Percentiles rank a stretch among this genome's conserved stretches.
phyloP scores from a whole-genome alignment of 2,329 filamentous ascomycete genomes.

The Claviceps lovelessii region DNA sequence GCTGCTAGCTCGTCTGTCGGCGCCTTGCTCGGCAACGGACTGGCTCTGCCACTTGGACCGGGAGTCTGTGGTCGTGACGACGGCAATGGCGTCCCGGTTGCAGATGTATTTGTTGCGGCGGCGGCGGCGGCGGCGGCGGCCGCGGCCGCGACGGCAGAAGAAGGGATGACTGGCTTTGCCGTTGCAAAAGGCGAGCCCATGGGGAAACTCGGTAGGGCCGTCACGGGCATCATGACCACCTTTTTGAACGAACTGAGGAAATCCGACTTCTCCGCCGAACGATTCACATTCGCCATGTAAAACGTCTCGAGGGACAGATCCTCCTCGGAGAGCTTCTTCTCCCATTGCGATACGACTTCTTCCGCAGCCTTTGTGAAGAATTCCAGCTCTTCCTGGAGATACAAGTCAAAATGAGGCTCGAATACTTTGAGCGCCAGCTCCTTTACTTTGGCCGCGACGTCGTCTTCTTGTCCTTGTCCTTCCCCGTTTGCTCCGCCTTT shows the following conservation, averaged over 20 bases:
- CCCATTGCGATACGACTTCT: conserved; percentile 68
- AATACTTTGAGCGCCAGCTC: conserved; percentile 60
- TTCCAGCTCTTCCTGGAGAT: conserved; percentile 80
- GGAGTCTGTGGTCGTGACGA: conserved; percentile 38
- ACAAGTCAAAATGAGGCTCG: conserved; percentile 85
- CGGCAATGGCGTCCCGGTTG: conserved; percentile 17
- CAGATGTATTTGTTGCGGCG: conserved; percentile 14
- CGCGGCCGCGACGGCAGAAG: conserved; percentile 5
- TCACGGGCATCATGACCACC: conserved; percentile 98
- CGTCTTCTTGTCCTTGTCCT: conserved; percentile 42
- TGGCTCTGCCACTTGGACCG: conserved; percentile 24
- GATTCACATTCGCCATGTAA: conserved; percentile 89
- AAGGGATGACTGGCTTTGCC: conserved; percentile 17
- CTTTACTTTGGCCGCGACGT: conserved; percentile 50
- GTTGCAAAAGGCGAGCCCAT: conserved; percentile 43
- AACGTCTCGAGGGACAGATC: conserved; percentile 84
- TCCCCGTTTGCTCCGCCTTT: neutral
- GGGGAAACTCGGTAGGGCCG: conserved; percentile 60
- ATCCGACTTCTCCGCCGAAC: conserved; percentile 90
- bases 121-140: neutral
- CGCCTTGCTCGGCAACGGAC: conserved; percentile 40
- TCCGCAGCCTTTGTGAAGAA: conserved; percentile 68
- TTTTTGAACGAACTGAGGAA: conserved; percentile 96
- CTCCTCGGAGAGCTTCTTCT: conserved; percentile 80
- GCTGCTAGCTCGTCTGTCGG: conserved; percentile 86